Percentiles rank a stretch among this genome's conserved stretches.
Conservation (phyloP, 2,329 filamentous ascomycete species). For the Bisporella sp. region DNA sequence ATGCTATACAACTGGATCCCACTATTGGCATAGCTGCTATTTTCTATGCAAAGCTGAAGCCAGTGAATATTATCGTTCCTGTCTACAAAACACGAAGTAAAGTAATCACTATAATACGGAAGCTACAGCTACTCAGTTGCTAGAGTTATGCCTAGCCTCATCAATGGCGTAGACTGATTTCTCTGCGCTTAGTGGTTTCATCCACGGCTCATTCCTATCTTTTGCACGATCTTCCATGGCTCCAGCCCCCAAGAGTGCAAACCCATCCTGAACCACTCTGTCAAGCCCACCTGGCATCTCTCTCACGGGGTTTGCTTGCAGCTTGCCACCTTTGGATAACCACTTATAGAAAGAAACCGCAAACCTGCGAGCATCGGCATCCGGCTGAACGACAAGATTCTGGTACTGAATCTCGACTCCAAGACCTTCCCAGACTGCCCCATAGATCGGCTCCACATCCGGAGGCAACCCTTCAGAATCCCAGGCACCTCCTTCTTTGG, state of each 20-base stretch:
- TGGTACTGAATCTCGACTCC: conserved; percentile 34
- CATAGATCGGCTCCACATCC: conserved; percentile 29
- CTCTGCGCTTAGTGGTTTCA: conserved; percentile 34
- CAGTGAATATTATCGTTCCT: no score
- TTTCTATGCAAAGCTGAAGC: no score
- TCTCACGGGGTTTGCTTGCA: neutral
- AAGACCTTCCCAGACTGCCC: conserved; percentile 36
- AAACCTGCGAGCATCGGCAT: conserved; percentile 15
- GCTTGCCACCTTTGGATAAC: conserved; percentile 19
- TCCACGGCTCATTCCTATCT: conserved; percentile 24
- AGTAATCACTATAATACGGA: no score
- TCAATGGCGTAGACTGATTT: conserved; percentile 24
- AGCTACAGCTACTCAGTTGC: no score
- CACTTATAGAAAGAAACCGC: conserved; percentile 32
- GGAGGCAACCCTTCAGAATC: conserved; percentile 16
- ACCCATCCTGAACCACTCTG: neutral
- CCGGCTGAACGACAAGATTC: conserved; percentile 19
- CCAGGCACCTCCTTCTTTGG: conserved; percentile 25
- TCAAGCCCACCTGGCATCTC: neutral
- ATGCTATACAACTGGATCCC: no score
- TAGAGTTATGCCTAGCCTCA: no score
- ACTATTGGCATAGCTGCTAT: no score
- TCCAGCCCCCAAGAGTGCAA: conserved; percentile 18
- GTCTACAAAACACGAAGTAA: no score
- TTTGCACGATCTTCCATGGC: conserved; percentile 23